Evolutionary conservation across 2,329 filamentous ascomycete species (phyloP), one percentile per base, ranked within the genome.

Genomic region (Calonectria pauciramosa): DNA sequence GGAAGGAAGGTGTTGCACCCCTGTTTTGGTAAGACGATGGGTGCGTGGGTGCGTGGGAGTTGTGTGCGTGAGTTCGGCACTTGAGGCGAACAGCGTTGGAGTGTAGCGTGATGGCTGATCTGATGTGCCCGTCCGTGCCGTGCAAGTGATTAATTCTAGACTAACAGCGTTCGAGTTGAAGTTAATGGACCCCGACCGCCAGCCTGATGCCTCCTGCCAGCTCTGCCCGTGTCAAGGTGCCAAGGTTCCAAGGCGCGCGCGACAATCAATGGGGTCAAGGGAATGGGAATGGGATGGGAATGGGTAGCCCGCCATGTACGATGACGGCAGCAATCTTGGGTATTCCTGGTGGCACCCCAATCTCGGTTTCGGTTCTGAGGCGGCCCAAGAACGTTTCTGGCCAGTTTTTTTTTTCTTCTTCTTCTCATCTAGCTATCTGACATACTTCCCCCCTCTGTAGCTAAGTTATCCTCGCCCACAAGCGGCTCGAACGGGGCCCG

Each of bases 311-410:
- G 44, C 44, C n/a, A 68, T 78, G 77, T 76, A 80, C 75, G 80
- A 80, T 80, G 79, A 80, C 79, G 78, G 78, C 56, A 63, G 34
- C 51, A 79, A 79, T 71, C 78, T 78, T 70, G 64, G 66, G 34
- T 30, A 28, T 18, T 41, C 54, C 26, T 51, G 34, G 28, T 38
- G 64, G 75, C 66, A 68, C 30, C 65, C 72, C 74, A 79, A 80
- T 80, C 60, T 78, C 78, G 75, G 73, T 77, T 65, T 78, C 78
- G 75, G 71, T 71, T 67, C 36, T 65, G 63, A 65, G 72, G 51
- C 73, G 34, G 44, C 32, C 30, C 56, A 63, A 47, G 44, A 47
- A 47, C 20, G 36, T 30, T 34, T 47, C 60, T 64, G 38, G 60
- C 11, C 34, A 10, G 26, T 23, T 44, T 64, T n/a, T 64, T 26